Evolutionary conservation across 805 yeast species (phyloP), one percentile per base, ranked within the genome.

Genomic region (Ogataea ganodermae): DNA sequence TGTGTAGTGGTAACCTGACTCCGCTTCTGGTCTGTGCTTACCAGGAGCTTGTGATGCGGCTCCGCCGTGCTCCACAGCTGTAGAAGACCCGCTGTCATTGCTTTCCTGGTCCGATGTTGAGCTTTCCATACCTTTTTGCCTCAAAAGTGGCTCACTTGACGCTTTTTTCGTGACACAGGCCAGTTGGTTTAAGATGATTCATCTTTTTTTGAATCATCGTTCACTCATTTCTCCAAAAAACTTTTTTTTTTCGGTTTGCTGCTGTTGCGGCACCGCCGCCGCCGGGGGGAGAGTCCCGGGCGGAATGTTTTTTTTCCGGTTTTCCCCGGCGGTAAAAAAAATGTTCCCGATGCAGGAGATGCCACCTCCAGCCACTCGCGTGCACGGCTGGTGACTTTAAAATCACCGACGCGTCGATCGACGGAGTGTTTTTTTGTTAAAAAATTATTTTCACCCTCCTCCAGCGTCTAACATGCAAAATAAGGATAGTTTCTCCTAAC

Each of bases 161-260:
- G 10, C 3, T 24, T 38, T 38, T 38, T 14, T 6, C 10, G 20
- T 8, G 21, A 6, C 33, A 39, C 22, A 12, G n/a, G 24, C 44
- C 26, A 27, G 20, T 13, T 40, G 20, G 7, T 13, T 13, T 14
- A 6, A 23, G 36, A 43, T 46, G 50, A 46, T 38, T 46, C 50
- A 46, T 42, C 35, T 22, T 21, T 12, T 31, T 4, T 18, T 44
- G 50, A 42, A 36, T 42, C 46, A 46, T 46, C 50, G 43, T 46
- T 30, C 30, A n/a, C 32, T 21, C n/a, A 20, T 32, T 32, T 42
- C 18, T 32, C 21, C 24, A 23, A 38, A 38, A 38, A 38, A 38
- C 42, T 38, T 38, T 43, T 27, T 42, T 40, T 23, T 30, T 30
- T 30, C 33, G 33, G 17, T 30, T 6, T 30, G 17, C 6, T 30